Evolutionary conservation across 2,329 filamentous ascomycete genomes (phyloP), one percentile per base, ranked within the genome.

Genomic region (Clonostachys chloroleuca): DNA sequence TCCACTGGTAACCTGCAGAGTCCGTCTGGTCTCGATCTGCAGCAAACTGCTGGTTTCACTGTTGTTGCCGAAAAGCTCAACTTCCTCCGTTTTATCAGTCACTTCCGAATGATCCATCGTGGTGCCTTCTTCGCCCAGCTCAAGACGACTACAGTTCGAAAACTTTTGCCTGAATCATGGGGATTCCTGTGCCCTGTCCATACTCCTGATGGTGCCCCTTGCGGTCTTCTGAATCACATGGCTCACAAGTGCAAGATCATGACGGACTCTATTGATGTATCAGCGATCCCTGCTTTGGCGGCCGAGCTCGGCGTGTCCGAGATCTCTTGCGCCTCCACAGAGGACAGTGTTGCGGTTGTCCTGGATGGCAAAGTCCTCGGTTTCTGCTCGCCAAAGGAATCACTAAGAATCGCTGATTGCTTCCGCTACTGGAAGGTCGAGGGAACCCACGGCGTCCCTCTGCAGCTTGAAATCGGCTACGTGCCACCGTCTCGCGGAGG

Each of bases 11-110:
- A 99, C 60, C 73, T 99, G 42, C 83, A 90, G 60, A 95, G 89
- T 73, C 85, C 89, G 13, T 95, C 89, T 33, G 94, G 94, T 54
- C 77, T 99, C 39, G 94, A 99, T 77, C 68, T 96, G 59, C 94
- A 97, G 63, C 94, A 99, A 67, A 86, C 87, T 0, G 94, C 92
- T 12, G 94, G 94, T 52, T 99, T 95, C 67, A 95, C 90, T 0
- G 91, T 99, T 44, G 92, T 97, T 45, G 94, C 94, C 4, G 94
- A 99, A 65, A 97, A 97, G 77, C 92, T 99, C 64, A 99, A 99
- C 72, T 99, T 97, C 65, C 83, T 95, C 60, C 89, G 94, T 59
- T 99, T 97, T 72, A 95, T 99, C 72, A 94, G 89, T 67, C 94
- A 99, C 68, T 99, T 99, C 79, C 87, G 94, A 56, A 96, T 96